A percentile compares a stretch with the other conserved stretches of the same genome.
phyloP scores from a whole-genome alignment of 768 basidiomycete species.

The Russula ochroleuca region DNA sequence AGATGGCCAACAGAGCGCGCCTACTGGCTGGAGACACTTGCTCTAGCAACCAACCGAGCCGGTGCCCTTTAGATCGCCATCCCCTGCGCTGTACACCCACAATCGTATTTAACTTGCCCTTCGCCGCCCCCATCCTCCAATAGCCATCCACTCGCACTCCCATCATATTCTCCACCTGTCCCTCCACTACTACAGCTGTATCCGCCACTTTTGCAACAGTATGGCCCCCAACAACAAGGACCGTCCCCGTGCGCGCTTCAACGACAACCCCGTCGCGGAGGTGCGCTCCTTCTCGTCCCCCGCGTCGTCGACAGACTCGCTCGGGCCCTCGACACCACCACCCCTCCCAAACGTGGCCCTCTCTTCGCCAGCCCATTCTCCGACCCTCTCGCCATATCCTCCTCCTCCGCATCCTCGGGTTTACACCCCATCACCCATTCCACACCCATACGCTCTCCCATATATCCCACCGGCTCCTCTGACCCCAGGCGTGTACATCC shows the following conservation, averaged over 20 bases:
- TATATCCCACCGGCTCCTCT: constrained; percentile 6
- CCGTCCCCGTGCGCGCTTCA: constrained; percentile 22
- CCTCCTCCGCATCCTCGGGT: background rate
- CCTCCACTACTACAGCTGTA: background rate
- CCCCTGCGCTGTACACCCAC: background rate
- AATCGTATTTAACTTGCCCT: constrained; percentile 18
- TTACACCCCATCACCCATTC: constrained; percentile 7
- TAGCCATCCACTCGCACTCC: background rate
- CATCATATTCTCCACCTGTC: background rate
- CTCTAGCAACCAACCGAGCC: constrained; percentile 18
- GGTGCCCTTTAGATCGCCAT: background rate
- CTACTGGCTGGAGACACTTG: background rate
- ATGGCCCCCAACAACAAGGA: constrained; percentile 7
- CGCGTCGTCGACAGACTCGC: constrained; percentile 12
- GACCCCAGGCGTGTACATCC: background rate
- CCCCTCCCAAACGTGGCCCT: constrained; percentile 12
- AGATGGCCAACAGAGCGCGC: background rate
- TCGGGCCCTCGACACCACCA: constrained; percentile 17
- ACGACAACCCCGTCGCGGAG: constrained; percentile 15
- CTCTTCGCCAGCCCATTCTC: constrained; percentile 9
- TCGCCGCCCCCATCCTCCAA: background rate
- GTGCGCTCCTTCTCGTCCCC: constrained; percentile 19
- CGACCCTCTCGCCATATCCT: background rate
- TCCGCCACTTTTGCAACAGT: background rate
- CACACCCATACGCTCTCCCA: constrained; percentile 3